Evolutionary conservation across 1,284 basidiomycete species (phyloP).

Genomic region (Ustilago sp.): DNA sequence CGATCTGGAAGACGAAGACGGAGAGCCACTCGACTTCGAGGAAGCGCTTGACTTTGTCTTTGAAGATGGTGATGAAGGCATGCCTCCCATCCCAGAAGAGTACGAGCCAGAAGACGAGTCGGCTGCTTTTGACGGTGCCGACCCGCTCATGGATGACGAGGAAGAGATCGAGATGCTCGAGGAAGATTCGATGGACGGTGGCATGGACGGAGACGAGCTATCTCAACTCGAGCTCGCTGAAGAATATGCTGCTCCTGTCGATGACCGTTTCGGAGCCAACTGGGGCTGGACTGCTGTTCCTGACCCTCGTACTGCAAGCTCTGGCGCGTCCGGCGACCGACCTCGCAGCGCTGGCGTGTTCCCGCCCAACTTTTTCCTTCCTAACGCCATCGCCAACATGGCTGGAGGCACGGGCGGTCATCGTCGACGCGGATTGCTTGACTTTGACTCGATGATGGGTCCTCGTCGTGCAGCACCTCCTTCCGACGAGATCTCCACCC

Average conservation of each 20-base stretch:
- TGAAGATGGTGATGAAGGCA: constrained; percentile 36
- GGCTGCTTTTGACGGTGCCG: not conserved
- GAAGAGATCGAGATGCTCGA: constrained; percentile 41
- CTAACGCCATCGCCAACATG: constrained; percentile 36
- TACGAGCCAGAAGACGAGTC: not conserved
- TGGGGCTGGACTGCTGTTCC: constrained; percentile 63
- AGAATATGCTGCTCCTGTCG: constrained; percentile 40
- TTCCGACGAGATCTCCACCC: constrained; percentile 72
- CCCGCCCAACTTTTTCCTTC: constrained; percentile 59
- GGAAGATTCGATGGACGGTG: constrained; percentile 52
- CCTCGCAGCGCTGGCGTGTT: constrained; percentile 28
- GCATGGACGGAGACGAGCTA: constrained; percentile 56
- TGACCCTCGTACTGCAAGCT: constrained; percentile 18
- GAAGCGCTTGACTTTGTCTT: constrained; percentile 20
- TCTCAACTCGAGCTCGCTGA: constrained; percentile 63
- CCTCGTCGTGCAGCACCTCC: constrained; percentile 37
- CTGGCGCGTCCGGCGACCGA: constrained; percentile 24
- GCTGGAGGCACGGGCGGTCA: constrained; percentile 31
- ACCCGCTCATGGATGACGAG: constrained; percentile 31
- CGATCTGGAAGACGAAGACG: constrained; percentile 71
- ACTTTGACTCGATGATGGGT: constrained; percentile 50
- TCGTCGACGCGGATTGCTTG: constrained; percentile 46
- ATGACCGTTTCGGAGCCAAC: constrained; percentile 68
- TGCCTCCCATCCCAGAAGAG: constrained; percentile 8
- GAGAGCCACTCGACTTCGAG: constrained; percentile 72